Conservation (phyloP, 768 basidiomycete genomes). For the Guyanaporus albipodus region DNA sequence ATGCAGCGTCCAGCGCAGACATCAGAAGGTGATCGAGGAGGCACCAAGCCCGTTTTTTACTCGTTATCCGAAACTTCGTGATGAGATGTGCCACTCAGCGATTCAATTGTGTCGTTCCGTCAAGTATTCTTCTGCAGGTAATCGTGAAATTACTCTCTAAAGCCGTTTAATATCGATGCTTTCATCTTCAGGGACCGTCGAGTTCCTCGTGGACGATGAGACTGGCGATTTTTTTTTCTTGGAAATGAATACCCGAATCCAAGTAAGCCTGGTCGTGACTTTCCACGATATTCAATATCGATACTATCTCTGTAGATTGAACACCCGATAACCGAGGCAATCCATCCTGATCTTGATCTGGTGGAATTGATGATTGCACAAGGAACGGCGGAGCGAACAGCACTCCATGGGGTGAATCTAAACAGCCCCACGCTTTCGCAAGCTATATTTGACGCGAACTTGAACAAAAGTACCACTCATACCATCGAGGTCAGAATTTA, state of each 20-base stretch:
- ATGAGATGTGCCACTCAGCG: conserved; percentile 51
- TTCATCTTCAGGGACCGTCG: conserved; percentile 50
- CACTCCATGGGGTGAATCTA: conserved; percentile 11
- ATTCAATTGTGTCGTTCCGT: conserved; percentile 45
- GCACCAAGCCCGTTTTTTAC: conserved; percentile 57
- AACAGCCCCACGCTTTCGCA: conserved; percentile 35
- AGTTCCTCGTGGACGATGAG: conserved; percentile 57
- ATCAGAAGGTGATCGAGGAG: conserved; percentile 75
- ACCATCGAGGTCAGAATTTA: conserved; percentile 60
- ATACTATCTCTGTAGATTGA: conserved; percentile 46
- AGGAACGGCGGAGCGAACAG: conserved; percentile 38
- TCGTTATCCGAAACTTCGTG: conserved; percentile 39
- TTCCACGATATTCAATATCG: neutral
- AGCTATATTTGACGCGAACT: conserved; percentile 30
- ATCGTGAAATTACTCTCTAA: neutral
- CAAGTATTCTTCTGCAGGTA: conserved; percentile 58
- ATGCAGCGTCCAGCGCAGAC: conserved; percentile 63
- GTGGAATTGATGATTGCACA: conserved; percentile 64
- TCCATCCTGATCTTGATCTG: conserved; percentile 54
- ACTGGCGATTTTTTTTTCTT: conserved; percentile 60
- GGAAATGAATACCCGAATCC: conserved; percentile 69
- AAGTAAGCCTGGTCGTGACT: conserved; percentile 30
- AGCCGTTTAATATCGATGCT: neutral
- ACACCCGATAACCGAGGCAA: conserved; percentile 60
- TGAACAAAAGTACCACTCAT: conserved; percentile 22